Conservation (phyloP, 1,139 yeast species). For the Candida dubliniensis region DNA sequence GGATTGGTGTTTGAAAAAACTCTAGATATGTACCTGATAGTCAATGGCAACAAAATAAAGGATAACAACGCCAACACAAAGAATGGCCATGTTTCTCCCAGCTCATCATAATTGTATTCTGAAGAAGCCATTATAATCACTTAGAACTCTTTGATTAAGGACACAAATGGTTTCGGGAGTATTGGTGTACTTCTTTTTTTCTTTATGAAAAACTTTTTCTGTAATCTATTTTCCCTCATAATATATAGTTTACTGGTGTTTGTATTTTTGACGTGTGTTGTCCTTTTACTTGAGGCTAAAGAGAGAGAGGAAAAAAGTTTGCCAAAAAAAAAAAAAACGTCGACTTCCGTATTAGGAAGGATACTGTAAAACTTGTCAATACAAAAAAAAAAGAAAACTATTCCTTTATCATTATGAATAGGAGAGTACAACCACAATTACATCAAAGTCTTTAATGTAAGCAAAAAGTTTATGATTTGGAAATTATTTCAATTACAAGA, state of each 20-base stretch:
- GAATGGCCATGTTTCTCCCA: constrained; percentile 94
- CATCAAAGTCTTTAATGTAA: too few species aligned
- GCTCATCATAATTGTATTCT: constrained; percentile 80
- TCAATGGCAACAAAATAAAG: constrained; percentile 66
- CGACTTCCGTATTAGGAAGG: constrained; percentile 2
- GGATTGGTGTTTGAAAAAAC: constrained; percentile 25
- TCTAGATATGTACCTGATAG: constrained; percentile 47
- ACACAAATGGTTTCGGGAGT: not conserved
- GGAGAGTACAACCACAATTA: too few species aligned
- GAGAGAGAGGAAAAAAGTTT: too few species aligned
- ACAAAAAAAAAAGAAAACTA: too few species aligned
- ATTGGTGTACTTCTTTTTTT: constrained; percentile 2
- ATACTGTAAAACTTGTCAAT: not conserved
- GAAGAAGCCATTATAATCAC: constrained; percentile 26
- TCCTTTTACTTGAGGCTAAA: not conserved
- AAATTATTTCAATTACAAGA: too few species aligned
- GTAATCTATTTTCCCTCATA: not conserved
- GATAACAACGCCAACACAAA: constrained; percentile 73
- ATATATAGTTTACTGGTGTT: not conserved
- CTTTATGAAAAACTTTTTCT: not conserved
- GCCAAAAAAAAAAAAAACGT: not conserved
- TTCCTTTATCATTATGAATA: too few species aligned
- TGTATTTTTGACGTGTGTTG: constrained; percentile 5
- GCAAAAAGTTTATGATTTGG: too few species aligned
- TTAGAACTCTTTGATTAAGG: not conserved